Base-by-base conservation (phyloP, 2,329 filamentous ascomycete genomes). In the Didymella arachidicola region DNA sequence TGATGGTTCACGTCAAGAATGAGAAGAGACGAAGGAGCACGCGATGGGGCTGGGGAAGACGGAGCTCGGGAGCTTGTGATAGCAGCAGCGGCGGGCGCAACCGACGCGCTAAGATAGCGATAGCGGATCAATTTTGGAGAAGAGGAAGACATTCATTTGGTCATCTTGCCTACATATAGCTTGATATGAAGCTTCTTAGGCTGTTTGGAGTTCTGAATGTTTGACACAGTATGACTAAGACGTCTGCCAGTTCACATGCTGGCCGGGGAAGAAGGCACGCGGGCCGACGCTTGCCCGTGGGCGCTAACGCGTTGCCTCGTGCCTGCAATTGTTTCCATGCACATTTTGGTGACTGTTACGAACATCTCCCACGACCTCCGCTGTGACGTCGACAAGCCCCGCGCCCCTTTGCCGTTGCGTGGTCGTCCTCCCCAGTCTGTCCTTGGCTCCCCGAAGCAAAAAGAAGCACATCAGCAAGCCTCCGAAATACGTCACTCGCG, bases 401-500 rank as follows among this genome's bases (percentile, higher is more conserved):
- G 44, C 59, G 55, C 60, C 66, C 67, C 64, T 64, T 66, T 65
- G 68, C 66, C 68, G 70, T 70, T 71, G 68, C 65, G 68, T 73
- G 71, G 56, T 59, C 56, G 50, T 53, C 68, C 66, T 66, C 69
- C 57, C 62, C 55, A 68, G 67, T 72, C 69, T 73, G 68, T 68
- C 60, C 58, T 57, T 65, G 65, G 61, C 62, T 62, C 43, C 52
- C 53, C 52, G 58, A 65, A 50, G 32, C 22, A 43, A 43, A 43
- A 43, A 43, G 41, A 43, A 65, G 49, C 47, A 59, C 34, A 12
- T 38, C n/a, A 54, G 32, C 50, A 59, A 54, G 44, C 48, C 53
- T n/a, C 56, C 61, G 62, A 63, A 61, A 64, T 70, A 72, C 71
- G 70, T 75, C 71, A 70, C 59, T 57, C 57, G 55, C 59, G 38